Base-by-base conservation (phyloP, 306 rosid species). In the Fragaria ananassa region DNA sequence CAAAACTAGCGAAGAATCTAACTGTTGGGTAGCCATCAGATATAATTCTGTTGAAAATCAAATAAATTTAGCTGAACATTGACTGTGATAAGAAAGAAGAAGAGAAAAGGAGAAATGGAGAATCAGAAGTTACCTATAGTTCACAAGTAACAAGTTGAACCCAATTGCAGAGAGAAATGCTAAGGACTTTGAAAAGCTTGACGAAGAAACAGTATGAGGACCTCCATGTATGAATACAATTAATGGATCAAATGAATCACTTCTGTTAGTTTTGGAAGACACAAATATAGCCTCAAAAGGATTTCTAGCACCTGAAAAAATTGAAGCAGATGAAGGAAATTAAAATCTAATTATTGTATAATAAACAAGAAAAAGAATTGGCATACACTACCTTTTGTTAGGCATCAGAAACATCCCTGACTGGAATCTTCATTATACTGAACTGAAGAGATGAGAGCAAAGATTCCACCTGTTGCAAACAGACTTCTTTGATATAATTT, bases 171-270 rank as follows among this genome's bases (percentile, higher is more conserved):
- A 88, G 75, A 95, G 95, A 82, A 90, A 95, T 67, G 92, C 97
- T 37, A 57, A 68, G 60, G 95, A 81, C 84, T 88, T 92, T 23
- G 97, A 89, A 87, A 89, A 92, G 83, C 96, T 86, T 67, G 98
- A 70, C 81, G 76, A 25, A 12, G 87, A 85, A 51, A 79, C 87
- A 37, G 85, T 4, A 76, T 95, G 99, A 1, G 97, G 97, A 23
- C 97, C 97, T 10, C 99, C 99, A 47, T 95, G 99, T 82, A 95
- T 97, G 71, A 79, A 39, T 50, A 88, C 97, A 78, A 92, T 89
- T 76, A 95, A 53, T 34, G 97, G 97, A 84, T 86, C 87, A 68
- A 84, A 70, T 19, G 82, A 39, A 58, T 89, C 91, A 74, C 72
- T 86, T 84, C 82, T 83, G 82, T 76, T 76, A 17, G 84, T 54